A percentile compares a stretch with the other conserved stretches of the same genome.
These are phyloP conservation scores for Globisporangium ultimum DNA, from an alignment of 352 stramenopile genomes.

Conservation along the genomic window DNA sequence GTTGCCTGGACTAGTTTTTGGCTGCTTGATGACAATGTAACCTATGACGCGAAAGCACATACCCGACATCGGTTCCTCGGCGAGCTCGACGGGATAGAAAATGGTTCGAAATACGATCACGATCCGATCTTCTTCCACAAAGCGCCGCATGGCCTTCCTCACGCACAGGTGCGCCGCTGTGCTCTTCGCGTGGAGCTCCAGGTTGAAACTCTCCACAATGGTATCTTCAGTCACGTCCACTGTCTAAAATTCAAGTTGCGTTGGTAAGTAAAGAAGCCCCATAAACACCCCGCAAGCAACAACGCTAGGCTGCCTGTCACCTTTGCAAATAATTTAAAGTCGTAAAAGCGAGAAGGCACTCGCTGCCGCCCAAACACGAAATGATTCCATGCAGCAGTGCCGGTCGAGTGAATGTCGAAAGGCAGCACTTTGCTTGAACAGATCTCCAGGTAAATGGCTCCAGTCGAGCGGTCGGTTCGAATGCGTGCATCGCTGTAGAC, in stretches of 20 bases:
- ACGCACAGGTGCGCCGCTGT: conserved; percentile 48
- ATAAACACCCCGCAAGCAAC: no score
- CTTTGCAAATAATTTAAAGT: background rate
- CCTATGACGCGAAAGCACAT: conserved; percentile 28
- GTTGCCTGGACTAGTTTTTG: background rate
- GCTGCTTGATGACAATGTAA: no score
- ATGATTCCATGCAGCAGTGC: conserved; percentile 3
- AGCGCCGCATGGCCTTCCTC: conserved; percentile 47
- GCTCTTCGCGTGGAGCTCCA: conserved; percentile 51
- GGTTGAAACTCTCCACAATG: conserved; percentile 53
- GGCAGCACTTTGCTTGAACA: conserved; percentile 5
- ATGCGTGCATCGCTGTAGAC: conserved; percentile 12
- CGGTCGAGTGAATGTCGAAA: conserved; percentile 2
- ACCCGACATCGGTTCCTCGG: conserved; percentile 29
- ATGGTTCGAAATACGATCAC: conserved; percentile 57
- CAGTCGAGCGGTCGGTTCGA: conserved; percentile 5
- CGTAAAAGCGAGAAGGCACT: background rate
- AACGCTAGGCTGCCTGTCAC: no score
- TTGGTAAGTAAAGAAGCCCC: no score
- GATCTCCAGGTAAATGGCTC: background rate
- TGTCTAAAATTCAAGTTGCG: background rate
- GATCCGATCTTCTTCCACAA: conserved; percentile 37
- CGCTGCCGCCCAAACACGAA: background rate
- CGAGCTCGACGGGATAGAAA: conserved; percentile 52
- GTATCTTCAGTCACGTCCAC: conserved; percentile 29